These are phyloP conservation scores for Apophysomyces elegans DNA, from an alignment of 371 early-diverging fungal genomes.

Conservation along the genomic window DNA sequence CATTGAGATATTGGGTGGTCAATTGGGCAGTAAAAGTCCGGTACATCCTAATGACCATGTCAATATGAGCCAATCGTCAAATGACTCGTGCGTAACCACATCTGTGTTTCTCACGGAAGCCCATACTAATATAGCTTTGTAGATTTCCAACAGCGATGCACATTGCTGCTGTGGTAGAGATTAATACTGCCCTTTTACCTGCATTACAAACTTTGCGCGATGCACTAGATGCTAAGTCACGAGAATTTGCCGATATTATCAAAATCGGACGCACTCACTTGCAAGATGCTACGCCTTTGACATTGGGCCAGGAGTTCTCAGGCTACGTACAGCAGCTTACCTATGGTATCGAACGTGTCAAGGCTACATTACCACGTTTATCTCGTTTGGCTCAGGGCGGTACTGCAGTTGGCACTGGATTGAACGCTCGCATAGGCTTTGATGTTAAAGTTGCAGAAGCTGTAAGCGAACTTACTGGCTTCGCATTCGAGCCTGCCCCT, in stretches of 20 bases:
- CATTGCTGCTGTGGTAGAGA: slow-evolving; percentile 85
- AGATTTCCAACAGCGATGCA: slow-evolving; percentile 98
- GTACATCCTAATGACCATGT: slow-evolving; percentile 98
- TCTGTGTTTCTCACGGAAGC: neutral
- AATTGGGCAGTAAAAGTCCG: slow-evolving; percentile 86
- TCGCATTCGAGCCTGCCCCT: slow-evolving; percentile 90
- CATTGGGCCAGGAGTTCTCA: slow-evolving; percentile 97
- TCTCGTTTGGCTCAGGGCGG: slow-evolving; percentile 94
- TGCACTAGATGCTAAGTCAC: slow-evolving; percentile 74
- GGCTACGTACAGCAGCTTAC: slow-evolving; percentile 90
- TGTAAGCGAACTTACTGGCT: slow-evolving; percentile 77
- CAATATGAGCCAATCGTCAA: slow-evolving; percentile 96
- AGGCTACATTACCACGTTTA: slow-evolving; percentile 79
- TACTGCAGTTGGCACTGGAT: slow-evolving; percentile 96
- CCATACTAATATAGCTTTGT: neutral
- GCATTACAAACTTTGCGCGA: slow-evolving; percentile 76
- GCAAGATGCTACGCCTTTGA: slow-evolving; percentile 95
- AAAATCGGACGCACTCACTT: slow-evolving; percentile 97
- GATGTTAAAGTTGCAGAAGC: slow-evolving; percentile 84
- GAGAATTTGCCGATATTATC: slow-evolving; percentile 85
- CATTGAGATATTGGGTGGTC: slow-evolving; percentile 91
- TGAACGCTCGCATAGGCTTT: slow-evolving; percentile 91
- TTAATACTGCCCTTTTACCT: slow-evolving; percentile 80
- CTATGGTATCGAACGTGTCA: slow-evolving; percentile 84
- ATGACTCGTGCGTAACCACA: slow-evolving; percentile 74